These are phyloP conservation scores for Chiua sp. DNA, from an alignment of 1,284 basidiomycete genomes.

Conservation along the genomic window DNA sequence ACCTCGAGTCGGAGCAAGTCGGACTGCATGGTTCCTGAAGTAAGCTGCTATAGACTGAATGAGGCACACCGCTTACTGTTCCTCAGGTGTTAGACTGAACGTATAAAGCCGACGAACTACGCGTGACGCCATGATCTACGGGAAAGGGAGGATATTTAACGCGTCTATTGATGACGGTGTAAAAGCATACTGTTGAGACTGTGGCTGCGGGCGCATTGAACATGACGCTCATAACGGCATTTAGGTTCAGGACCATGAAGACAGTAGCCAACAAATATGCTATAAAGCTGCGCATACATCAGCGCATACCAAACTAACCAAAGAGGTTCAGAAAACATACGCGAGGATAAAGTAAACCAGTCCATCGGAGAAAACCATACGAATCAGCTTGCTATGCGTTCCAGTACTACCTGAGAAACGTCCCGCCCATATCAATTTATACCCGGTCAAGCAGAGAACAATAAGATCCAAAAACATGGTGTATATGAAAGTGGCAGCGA, in stretches of 20 bases:
- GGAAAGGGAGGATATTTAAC: conserved; percentile 5
- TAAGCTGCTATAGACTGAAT: conserved; percentile 6
- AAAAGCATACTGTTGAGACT: conserved; percentile 44
- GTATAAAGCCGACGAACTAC: conserved; percentile 69
- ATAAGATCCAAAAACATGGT: conserved; percentile 54
- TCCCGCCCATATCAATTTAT: conserved; percentile 37
- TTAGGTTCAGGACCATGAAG: conserved; percentile 40
- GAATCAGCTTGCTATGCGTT: conserved; percentile 29
- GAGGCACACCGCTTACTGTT: conserved; percentile 58
- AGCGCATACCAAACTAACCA: background rate
- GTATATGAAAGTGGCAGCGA: conserved; percentile 51
- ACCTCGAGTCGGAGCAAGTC: conserved; percentile 34
- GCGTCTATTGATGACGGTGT: background rate
- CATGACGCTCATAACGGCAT: conserved; percentile 40
- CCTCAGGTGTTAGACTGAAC: conserved; percentile 58
- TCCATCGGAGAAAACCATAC: conserved; percentile 40
- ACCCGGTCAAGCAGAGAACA: conserved; percentile 47
- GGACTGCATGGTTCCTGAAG: too few relatives aligned
- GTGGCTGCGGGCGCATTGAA: conserved; percentile 45
- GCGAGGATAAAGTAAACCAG: conserved; percentile 41
- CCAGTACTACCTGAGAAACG: conserved; percentile 20
- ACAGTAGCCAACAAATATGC: conserved; percentile 40
- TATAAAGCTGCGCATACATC: conserved; percentile 28
- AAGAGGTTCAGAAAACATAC: conserved; percentile 17
- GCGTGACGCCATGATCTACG: conserved; percentile 73